phyloP scores from a whole-genome alignment of 2,329 filamentous ascomycete genomes.

The Aspergillus novoparasiticus region DNA sequence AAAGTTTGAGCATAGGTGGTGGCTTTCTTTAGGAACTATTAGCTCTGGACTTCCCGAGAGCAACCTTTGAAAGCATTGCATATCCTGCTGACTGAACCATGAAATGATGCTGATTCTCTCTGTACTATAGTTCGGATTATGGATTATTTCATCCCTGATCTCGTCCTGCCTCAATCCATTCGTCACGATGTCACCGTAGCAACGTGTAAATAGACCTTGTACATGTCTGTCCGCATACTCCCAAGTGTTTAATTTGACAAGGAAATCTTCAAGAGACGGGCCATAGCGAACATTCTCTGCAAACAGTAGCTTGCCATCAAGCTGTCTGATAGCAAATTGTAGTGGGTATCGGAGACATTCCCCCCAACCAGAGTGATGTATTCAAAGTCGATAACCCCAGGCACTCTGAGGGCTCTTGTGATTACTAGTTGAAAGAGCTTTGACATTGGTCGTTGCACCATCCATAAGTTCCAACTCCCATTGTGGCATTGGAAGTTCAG shows the following conservation, averaged over 20 bases:
- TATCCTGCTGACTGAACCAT: not conserved
- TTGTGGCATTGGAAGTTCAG: not conserved
- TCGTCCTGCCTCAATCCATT: not conserved
- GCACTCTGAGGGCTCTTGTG: not conserved
- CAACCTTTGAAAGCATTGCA: not conserved
- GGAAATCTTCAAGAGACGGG: not conserved
- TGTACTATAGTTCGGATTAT: not conserved
- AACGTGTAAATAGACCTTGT: not conserved
- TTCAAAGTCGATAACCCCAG: not conserved
- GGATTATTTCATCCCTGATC: not conserved
- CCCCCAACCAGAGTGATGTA: not conserved
- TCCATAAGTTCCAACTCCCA: not conserved
- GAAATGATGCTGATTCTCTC: not conserved
- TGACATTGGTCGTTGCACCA: not conserved
- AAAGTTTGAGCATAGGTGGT: not conserved
- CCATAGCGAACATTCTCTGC: not conserved
- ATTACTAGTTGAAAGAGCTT: not conserved
- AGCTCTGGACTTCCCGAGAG: not conserved
- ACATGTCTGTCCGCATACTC: not conserved
- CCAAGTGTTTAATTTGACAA: not conserved
- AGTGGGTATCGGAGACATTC: not conserved
- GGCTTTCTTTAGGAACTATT: not conserved
- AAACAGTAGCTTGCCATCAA: not conserved
- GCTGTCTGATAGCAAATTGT: not conserved
- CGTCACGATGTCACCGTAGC: not conserved